Percentiles rank a stretch among this genome's conserved stretches.
Evolutionary conservation across 2,329 filamentous ascomycete species (phyloP).

Genomic region (Cadophora luteo-olivacea): DNA sequence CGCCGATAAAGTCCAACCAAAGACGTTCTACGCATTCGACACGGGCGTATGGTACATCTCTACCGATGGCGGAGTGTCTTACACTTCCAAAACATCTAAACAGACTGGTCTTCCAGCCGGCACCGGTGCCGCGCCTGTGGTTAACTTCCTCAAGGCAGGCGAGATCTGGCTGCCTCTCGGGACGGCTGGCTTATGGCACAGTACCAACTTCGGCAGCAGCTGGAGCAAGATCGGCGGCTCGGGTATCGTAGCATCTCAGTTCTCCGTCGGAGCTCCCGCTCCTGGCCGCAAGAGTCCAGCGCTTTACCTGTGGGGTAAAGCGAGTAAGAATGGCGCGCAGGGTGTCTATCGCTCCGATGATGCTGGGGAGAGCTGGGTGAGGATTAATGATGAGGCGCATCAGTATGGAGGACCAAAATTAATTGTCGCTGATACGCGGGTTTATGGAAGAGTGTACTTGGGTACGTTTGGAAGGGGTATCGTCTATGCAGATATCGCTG

Average conservation of each 20-base stretch:
- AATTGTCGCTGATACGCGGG: slow-evolving; percentile 25
- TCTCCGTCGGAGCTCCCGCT: slow-evolving; percentile 23
- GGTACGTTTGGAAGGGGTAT: slow-evolving; percentile 30
- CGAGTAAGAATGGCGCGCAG: slow-evolving; percentile 6
- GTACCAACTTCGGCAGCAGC: slow-evolving; percentile 22
- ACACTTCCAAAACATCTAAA: slow-evolving; percentile 21
- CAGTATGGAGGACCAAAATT: slow-evolving; percentile 27
- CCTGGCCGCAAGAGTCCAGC: slow-evolving; percentile 23
- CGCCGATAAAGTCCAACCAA: slow-evolving; percentile 28
- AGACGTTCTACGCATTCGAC: slow-evolving; percentile 28
- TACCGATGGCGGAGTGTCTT: slow-evolving; percentile 26
- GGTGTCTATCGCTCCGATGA: slow-evolving; percentile 75
- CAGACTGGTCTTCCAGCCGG: slow-evolving; percentile 26
- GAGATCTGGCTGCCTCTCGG: slow-evolving; percentile 31
- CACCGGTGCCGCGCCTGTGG: slow-evolving; percentile 22
- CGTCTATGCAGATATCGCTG: slow-evolving; percentile 28
- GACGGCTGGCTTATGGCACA: slow-evolving; percentile 24
- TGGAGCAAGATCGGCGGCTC: slow-evolving; percentile 24
- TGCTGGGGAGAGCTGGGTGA: slow-evolving; percentile 77
- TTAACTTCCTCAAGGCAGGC: slow-evolving; percentile 26
- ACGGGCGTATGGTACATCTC: slow-evolving; percentile 28
- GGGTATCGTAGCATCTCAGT: slow-evolving; percentile 21
- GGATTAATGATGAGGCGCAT: slow-evolving; percentile 56
- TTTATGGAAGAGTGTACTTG: slow-evolving; percentile 30
- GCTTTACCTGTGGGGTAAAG: slow-evolving; percentile 26